Percentiles rank a stretch among this genome's conserved stretches.
phyloP scores from a whole-genome alignment of 2,329 filamentous ascomycete species.

The Sclerotiophoma versabilis region DNA sequence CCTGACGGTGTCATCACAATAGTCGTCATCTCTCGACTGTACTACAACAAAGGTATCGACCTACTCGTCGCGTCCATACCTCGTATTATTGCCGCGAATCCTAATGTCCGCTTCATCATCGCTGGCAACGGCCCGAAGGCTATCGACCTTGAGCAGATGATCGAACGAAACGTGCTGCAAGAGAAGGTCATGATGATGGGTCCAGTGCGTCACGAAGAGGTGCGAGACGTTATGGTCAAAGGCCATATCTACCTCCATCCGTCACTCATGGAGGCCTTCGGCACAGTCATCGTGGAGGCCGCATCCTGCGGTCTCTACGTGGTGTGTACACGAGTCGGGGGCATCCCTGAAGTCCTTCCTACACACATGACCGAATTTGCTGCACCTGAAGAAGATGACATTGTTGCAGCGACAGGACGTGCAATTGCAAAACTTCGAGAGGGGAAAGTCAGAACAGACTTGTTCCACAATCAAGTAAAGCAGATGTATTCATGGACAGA shows the following conservation, averaged over 20 bases:
- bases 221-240: slow-evolving; percentile 95
- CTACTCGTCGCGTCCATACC: slow-evolving; percentile 96
- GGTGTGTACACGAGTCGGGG: slow-evolving; percentile 94
- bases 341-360: slow-evolving; percentile 94
- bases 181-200: slow-evolving; percentile 93
- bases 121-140: slow-evolving; percentile 95
- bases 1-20: slow-evolving; percentile 92
- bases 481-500: slow-evolving; percentile 99
- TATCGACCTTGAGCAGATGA: slow-evolving; percentile 97
- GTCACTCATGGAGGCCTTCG: slow-evolving; percentile 94
- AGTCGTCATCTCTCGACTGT: slow-evolving; percentile 94
- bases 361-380: slow-evolving; percentile 98
- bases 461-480: slow-evolving; percentile 95
- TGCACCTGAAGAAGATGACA: slow-evolving; percentile 93
- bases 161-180: slow-evolving; percentile 92
- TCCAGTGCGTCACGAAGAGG: slow-evolving; percentile 91
- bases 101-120: slow-evolving; percentile 96
- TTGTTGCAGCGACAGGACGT: slow-evolving; percentile 86
- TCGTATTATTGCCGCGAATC: slow-evolving; percentile 84
- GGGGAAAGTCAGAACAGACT: slow-evolving; percentile 87
- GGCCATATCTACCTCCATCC: slow-evolving; percentile 97
- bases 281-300: slow-evolving; percentile 96
- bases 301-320: slow-evolving; percentile 96
- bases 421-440: slow-evolving; percentile 87
- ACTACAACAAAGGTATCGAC: slow-evolving; percentile 98